Evolutionary conservation across 176 grass and related monocot species (phyloP), one percentile per base, ranked within the genome.

Genomic region (Aegilops tauschii): DNA sequence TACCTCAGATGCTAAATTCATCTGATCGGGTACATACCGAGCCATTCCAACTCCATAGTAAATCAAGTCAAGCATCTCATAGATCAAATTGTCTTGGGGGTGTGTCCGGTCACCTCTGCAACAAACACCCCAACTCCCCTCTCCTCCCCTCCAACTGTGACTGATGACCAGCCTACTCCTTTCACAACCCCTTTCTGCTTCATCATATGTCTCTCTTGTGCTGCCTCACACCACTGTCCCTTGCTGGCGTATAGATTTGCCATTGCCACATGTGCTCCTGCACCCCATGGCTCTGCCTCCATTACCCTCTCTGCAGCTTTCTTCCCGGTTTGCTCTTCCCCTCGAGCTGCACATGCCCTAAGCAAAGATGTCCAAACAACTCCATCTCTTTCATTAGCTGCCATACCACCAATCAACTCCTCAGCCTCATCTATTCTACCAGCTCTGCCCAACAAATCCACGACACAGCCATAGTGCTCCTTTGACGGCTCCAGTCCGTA

Each of bases 401-500:
- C 80, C 81, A 95, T 95, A 65, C 63, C 75, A 31, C 67, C 86
- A 27, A 93, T 88, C 70, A 95, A 47, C 68, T 87, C 86, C 83
- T 95, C 87, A 12, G 93, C 91, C 81, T 95, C 93, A 31, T 54
- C 27, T 80, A 93, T 88, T 67, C 86, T 87, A 32, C 93, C 93
- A 29, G 89, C 93, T 76, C 83, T 83, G 12, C 80, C 83, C 31
- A 95, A 56, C 81, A 95, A 68, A 71, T 95, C 89, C 28, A 95
- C 93, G 8, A 95, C 31, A 67, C 90, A 95, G n/a, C 93, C 93
- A 9, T 93, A 95, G 70, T 95, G 91, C 83, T 95, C 93, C 86
- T 86, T 93, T 80, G 80, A 65, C 29, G 88, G 88, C 64, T 91
- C 83, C 52, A 93, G 1, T 32, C 83, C 80, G 21, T 91, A 92